These are phyloP conservation scores for Anthoceros angustus DNA, from an alignment of 225 moss, liverwort and hornwort genomes.

Conservation along the genomic window DNA sequence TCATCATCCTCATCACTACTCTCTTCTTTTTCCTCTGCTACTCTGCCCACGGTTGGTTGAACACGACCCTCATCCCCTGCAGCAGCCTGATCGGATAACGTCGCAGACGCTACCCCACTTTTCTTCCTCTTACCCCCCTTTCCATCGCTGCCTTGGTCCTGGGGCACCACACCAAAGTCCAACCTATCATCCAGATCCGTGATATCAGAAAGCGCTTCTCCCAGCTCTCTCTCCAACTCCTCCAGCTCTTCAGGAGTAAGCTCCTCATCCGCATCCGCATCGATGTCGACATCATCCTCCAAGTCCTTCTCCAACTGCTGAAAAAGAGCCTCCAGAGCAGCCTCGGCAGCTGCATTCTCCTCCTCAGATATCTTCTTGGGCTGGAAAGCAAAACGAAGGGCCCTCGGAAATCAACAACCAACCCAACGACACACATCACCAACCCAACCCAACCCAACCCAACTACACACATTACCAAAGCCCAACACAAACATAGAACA, in stretches of 20 bases:
- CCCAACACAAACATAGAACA: not conserved
- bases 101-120: constrained; percentile 1
- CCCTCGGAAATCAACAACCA: not conserved
- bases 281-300: constrained; percentile 30
- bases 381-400: not conserved
- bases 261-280: constrained; percentile 27
- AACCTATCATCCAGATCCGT: constrained; percentile 10
- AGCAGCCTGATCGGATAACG: constrained; percentile 2
- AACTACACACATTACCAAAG: not conserved
- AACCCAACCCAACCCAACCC: not conserved
- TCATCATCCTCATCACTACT: constrained; percentile 8
- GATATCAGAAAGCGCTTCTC: constrained; percentile 36
- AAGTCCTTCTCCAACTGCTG: constrained; percentile 62
- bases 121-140: constrained; percentile 6
- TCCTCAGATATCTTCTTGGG: constrained; percentile 8
- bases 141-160: not conserved
- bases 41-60: not conserved
- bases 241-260: constrained; percentile 55
- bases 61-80: not conserved
- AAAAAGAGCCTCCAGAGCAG: constrained; percentile 70
- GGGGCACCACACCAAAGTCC: constrained; percentile 9
- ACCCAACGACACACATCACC: not conserved
- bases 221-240: constrained; percentile 50
- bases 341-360: constrained; percentile 42
- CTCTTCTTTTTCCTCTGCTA: not conserved